Evolutionary conservation across 768 basidiomycete genomes (phyloP), one percentile per base, ranked within the genome.

Genomic region (Phaeotremella fagi): DNA sequence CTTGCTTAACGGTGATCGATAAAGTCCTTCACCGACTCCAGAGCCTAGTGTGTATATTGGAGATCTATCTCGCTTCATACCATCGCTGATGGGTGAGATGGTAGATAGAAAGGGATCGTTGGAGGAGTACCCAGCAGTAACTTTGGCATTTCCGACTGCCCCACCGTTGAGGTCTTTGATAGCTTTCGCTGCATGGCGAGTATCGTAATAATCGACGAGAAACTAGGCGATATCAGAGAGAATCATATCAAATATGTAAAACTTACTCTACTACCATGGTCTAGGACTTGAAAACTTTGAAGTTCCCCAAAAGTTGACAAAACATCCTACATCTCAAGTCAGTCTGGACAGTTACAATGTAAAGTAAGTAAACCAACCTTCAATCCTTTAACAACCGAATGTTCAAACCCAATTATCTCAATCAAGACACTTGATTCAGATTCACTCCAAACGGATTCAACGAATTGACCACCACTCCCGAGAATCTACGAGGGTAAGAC

Each of bases 201-300:
- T 58, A 31, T 68, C 66, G 50, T 33, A 68, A 42, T 50, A 71
- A 24, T 68, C 69, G 12, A 53, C 63, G n/a, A 63, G 48, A 52
- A 61, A 68, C 1, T 35, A 36, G 63, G 65, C 36, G 11, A 25
- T 20, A 18, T 18, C 28, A 22, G 6, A 14, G 12, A 41, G 7
- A 9, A 12, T 41, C 38, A 12, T 41, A 11, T 22, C 38, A n/a
- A 26, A 18, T 1, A 6, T 2, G 20, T 16, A 15, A n/a, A n/a
- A 47, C 67, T 52, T 33, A 69, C 67, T 33, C 52, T 52, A 3
- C 57, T 57, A 18, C 48, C 37, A 24, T 48, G 41, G 4, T 57
- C 61, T 15, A 66, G n/a, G 5, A 38, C 25, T 28, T 59, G 50
- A 23, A 64, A 26, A 23, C 56, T 27, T 42, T 57, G 41, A 3